Evolutionary conservation across 495 filamentous ascomycete species (phyloP).

Genomic region (Trichoderma asperelloides): DNA sequence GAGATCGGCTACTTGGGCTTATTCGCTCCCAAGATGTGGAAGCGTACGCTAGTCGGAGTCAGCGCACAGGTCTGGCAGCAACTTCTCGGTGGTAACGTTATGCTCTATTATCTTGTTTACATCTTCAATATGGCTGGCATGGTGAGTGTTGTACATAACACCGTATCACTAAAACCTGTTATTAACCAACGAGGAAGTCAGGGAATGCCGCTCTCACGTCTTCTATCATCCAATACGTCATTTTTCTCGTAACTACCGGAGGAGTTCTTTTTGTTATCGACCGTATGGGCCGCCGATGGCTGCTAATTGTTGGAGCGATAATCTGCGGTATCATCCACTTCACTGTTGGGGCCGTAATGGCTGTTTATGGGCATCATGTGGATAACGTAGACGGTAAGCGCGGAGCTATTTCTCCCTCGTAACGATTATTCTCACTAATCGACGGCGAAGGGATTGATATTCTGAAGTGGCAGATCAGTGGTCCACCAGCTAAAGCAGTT

Average conservation of each 20-base stretch:
- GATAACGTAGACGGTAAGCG: background rate
- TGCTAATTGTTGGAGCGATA: slow-evolving; percentile 45
- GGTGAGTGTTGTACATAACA: background rate
- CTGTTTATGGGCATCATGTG: slow-evolving; percentile 28
- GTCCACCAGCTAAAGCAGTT: slow-evolving; percentile 50
- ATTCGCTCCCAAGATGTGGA: slow-evolving; percentile 51
- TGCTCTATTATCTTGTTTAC: slow-evolving; percentile 41
- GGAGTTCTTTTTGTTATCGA: slow-evolving; percentile 37
- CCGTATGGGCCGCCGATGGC: slow-evolving; percentile 41
- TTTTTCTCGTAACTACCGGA: slow-evolving; percentile 38
- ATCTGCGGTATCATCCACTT: slow-evolving; percentile 52
- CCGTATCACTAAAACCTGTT: background rate
- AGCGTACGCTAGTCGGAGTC: slow-evolving; percentile 62
- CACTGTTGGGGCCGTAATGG: slow-evolving; percentile 51
- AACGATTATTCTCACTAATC: background rate
- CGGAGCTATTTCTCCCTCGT: background rate
- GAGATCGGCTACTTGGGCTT: slow-evolving; percentile 49
- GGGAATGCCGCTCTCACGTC: slow-evolving; percentile 54
- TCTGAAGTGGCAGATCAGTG: slow-evolving; percentile 28
- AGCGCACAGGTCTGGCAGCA: slow-evolving; percentile 70
- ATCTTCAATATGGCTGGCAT: slow-evolving; percentile 54
- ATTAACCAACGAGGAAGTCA: slow-evolving; percentile 11
- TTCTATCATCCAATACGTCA: slow-evolving; percentile 53
- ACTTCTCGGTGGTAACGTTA: slow-evolving; percentile 68
- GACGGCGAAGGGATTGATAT: background rate